Evolutionary conservation across 345 rosid genomes (phyloP), one percentile per base, ranked within the genome.

Genomic region (Heritiera littoralis): DNA sequence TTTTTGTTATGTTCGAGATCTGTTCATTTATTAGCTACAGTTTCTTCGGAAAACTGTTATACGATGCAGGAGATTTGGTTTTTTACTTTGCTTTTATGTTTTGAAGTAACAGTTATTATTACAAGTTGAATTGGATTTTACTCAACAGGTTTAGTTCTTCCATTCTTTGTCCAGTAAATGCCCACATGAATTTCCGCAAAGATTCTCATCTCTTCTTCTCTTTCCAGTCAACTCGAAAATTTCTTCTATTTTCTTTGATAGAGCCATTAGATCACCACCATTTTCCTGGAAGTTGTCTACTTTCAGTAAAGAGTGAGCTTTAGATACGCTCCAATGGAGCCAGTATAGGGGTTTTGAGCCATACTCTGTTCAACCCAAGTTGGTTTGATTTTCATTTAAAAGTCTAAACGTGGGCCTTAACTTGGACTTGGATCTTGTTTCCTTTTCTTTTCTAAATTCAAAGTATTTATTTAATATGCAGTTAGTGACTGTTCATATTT

Each of bases 1-100:
- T 74, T 43, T 43, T 43, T 43, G 45, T 43, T 43, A n/a, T 78
- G 78, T 82, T 52, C 55, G 59, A 86, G 86, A 87, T 81, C 84
- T 79, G 84, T 58, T 59, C 3, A 40, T 11, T 18, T 32, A 17
- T 55, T 73, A 56, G 76, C 65, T 74, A 35, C 30, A 73, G 17
- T 38, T 18, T 3, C 76, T 38, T 15, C 35, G 76, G 6, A 32
- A 54, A 38, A 52, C 67, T 63, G 56, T 8, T 15, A 65, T 67
- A 17, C 4, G 23, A 67, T 75, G 28, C 9, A 10, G 45, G 59
- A 75, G 23, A 28, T 30, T 60, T 43, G 18, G 8, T n/a, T 20
- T 9, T 10, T 18, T 35, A 10, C 35, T 67, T 4, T 43, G 58
- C 20, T 71, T 71, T 70, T 12, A 48, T 20, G 58, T 46, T 70